Evolutionary conservation across 768 basidiomycete species (phyloP).

Genomic region (Naematelia aurantialba): DNA sequence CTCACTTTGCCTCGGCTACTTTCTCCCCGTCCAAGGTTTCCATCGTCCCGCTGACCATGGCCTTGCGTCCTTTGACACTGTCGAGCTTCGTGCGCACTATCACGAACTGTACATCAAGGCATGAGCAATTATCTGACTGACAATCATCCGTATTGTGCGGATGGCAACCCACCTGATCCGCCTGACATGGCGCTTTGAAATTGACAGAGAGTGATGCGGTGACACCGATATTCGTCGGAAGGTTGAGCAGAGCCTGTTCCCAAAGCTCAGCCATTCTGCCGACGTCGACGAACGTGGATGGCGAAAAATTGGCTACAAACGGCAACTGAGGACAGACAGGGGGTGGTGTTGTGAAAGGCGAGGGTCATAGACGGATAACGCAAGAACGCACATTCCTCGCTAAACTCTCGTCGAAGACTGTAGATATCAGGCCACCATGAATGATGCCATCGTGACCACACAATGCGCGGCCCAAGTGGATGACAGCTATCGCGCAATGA

Average conservation of each 20-base stretch:
- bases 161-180: slow-evolving; percentile 66
- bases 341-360: too few relatives aligned
- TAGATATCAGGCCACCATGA: slow-evolving; percentile 88
- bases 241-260: slow-evolving; percentile 72
- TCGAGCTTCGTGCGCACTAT: slow-evolving; percentile 68
- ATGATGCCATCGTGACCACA: slow-evolving; percentile 90
- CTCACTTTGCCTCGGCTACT: slow-evolving; percentile 77
- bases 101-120: slow-evolving; percentile 61
- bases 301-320: too few relatives aligned
- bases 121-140: too few relatives aligned
- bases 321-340: too few relatives aligned
- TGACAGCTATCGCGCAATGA: slow-evolving; percentile 55
- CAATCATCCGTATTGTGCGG: neutral
- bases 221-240: slow-evolving; percentile 86
- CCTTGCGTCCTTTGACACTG: slow-evolving; percentile 74
- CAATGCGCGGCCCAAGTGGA: slow-evolving; percentile 79
- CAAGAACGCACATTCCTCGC: slow-evolving; percentile 63
- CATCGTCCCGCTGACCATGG: slow-evolving; percentile 64
- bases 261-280: neutral
- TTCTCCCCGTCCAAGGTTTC: slow-evolving; percentile 77
- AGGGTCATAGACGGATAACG: neutral
- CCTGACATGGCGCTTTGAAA: slow-evolving; percentile 81
- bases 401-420: slow-evolving; percentile 79
- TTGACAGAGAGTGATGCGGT: slow-evolving; percentile 78
- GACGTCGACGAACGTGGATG: neutral